phyloP scores from a whole-genome alignment of 2,329 filamentous ascomycete genomes.

The Cordyceps fumosorosea region DNA sequence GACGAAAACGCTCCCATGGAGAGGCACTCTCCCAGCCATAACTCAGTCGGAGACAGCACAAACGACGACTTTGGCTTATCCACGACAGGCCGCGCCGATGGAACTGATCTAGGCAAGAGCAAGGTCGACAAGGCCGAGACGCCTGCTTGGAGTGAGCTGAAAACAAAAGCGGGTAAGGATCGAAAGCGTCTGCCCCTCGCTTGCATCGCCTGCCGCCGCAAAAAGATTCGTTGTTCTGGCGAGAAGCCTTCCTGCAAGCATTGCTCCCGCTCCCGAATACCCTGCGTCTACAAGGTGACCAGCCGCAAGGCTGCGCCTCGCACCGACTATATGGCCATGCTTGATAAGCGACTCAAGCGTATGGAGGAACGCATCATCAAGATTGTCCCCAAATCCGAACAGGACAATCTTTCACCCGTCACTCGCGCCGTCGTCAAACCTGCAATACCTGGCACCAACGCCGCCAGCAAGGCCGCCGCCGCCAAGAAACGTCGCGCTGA shows the following conservation, averaged over 20 bases:
- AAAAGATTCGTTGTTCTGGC: conserved; percentile 96
- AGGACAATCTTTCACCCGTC: conserved; percentile 59
- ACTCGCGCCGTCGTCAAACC: conserved; percentile 82
- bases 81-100: conserved; percentile 39
- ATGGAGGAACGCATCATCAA: conserved; percentile 99
- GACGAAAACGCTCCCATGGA: conserved; percentile 38
- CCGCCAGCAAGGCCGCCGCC: conserved; percentile 37
- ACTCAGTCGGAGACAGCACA: conserved; percentile 46
- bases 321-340: conserved; percentile 98
- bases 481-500: conserved; percentile 77
- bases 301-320: conserved; percentile 88
- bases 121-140: conserved; percentile 55
- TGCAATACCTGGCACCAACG: conserved; percentile 50
- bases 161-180: conserved; percentile 92
- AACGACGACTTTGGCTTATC: conserved; percentile 54
- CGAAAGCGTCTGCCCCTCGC: conserved; percentile 86
- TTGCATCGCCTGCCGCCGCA: conserved; percentile 90
- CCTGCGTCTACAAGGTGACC: conserved; percentile 96
- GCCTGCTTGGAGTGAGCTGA: conserved; percentile 73
- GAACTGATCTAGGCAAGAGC: conserved; percentile 46
- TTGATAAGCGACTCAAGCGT: conserved; percentile 88
- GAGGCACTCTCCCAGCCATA: conserved; percentile 36
- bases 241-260: conserved; percentile 98
- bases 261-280: conserved; percentile 83
- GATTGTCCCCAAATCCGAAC: conserved; percentile 80